Evolutionary conservation across 805 yeast species (phyloP).

Genomic region (Isabelozyma pseudorhagii): DNA sequence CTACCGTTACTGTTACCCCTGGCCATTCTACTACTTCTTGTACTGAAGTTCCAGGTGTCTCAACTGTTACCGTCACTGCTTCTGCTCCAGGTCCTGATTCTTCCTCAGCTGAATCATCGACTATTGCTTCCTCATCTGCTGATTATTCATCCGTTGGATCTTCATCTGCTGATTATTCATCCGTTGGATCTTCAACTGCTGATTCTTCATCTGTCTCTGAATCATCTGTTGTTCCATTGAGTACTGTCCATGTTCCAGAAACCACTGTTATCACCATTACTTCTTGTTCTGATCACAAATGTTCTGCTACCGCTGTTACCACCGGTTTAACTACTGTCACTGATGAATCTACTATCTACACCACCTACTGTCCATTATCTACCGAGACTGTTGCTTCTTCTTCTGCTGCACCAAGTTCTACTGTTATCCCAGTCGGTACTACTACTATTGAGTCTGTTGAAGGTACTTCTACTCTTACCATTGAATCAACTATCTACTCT

Average conservation of each 20-base stretch:
- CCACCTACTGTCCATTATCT: slow-evolving; percentile 18
- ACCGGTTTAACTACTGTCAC: slow-evolving; percentile 3
- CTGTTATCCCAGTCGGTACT: not conserved
- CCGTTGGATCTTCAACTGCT: not conserved
- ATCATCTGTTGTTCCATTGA: not conserved
- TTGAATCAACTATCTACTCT: slow-evolving; percentile 1
- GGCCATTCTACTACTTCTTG: not conserved
- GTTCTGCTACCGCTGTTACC: slow-evolving; percentile 9
- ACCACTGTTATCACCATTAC: slow-evolving; percentile 33
- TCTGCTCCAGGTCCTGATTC: not conserved
- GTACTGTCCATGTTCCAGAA: slow-evolving; percentile 3
- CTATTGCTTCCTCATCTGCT: slow-evolving; percentile 3
- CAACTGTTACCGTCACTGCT: slow-evolving; percentile 1
- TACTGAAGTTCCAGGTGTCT: not conserved
- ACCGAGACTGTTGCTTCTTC: not conserved
- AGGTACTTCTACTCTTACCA: slow-evolving; percentile 1
- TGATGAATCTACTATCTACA: slow-evolving; percentile 14
- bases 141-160: slow-evolving; percentile 1
- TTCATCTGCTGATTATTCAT: not conserved
- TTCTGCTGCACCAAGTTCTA: not conserved
- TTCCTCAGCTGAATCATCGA: slow-evolving; percentile 2
- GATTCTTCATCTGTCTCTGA: slow-evolving; percentile 1
- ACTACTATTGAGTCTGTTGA: not conserved
- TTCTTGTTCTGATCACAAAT: slow-evolving; percentile 29
- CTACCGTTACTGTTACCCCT: not conserved